Evolutionary conservation across 768 basidiomycete genomes (phyloP), one percentile per base, ranked within the genome.

Genomic region (Tylopilus sp.): DNA sequence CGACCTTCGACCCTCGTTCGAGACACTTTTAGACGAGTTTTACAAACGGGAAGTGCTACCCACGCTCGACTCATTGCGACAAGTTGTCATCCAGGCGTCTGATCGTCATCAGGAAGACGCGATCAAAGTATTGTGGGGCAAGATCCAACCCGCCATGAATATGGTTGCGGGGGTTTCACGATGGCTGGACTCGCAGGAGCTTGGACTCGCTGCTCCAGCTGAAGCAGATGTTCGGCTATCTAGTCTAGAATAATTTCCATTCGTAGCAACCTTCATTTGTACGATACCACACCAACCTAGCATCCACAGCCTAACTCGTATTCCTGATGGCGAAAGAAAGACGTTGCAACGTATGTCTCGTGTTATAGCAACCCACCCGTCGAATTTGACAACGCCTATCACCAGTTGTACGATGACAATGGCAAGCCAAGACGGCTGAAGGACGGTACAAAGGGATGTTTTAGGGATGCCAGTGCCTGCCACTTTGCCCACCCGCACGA

Each of bases 401-500:
- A 26, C 22, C 30, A 70, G 69, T 34, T 72, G 16, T 70, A 46
- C 30, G 69, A 70, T 22, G 69, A 70, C 45, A 34, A 61, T 21
- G 69, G 69, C 9, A 54, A 29, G 42, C 55, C 66, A 12, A 64
- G 69, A 22, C 58, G 53, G 16, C 24, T 56, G 36, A 66, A 6
- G 43, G 50, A 59, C 17, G 63, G 66, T 3, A 52, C 48, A 8
- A 55, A 12, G 44, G 69, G 69, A 2, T 70, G 69, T 38, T 13
- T 0, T 11, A 60, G 60, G 29, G 56, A 57, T 38, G 63, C 55
- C 38, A 57, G 46, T 36, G 53, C 21, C n/a, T 70, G 69, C 45
- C 44, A n/a, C 36, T 71, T 69, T 28, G 71, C 45, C 14, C 69
- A 70, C 25, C 74, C 74, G 7, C 58, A 59, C 48, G 66, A 72